Base-by-base conservation (phyloP, 1,139 yeast species). In the Geotrichum reessii region DNA sequence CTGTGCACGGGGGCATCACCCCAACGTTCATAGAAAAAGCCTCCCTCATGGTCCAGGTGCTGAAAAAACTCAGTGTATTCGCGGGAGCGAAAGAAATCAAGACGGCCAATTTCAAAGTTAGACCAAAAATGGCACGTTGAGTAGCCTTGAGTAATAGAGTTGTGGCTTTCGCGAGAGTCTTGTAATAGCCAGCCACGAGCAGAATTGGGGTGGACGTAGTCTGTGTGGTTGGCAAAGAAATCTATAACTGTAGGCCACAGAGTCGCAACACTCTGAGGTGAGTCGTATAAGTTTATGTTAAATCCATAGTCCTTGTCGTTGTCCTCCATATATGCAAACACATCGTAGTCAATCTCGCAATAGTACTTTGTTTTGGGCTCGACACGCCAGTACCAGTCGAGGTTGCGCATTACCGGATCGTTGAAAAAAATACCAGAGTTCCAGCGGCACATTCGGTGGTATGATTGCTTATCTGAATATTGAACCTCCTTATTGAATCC, bases 1-100 rank as follows among this genome's bases (percentile, higher is more conserved):
- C 91, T 82, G 69, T 87, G 95, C 0, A 89, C 91, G 0, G 96
- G 95, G 0, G 95, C 95, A 71, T 88, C 96, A 0, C 96, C 96
- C 96, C 96, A 88, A 58, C 95, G 74, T 71, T 88, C 95, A 66
- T 88, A 88, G 69, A 86, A 88, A 68, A 88, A 88, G 4, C 91
- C 91, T 14, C 95, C 95, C 0, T 84, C 75, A 3, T 77, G 66
- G 64, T 89, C 95, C 51, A 89, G 73, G 67, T 78, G 73, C 55
- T 85, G 76, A 63, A 86, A 82, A 84, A 88, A 89, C 22, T 76
- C 74, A 49, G 76, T 73, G 69, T 88, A 88, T 0, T 89, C 83
- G 61, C 85, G 84, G 19, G 79, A 72, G 49, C 96, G 74, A 74
- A 78, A 87, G 66, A 88, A 89, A 64, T 88, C 91, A 87, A 88